Evolutionary conservation across 805 yeast species (phyloP).

Genomic region (Saccharomycopsis guyanensis): DNA sequence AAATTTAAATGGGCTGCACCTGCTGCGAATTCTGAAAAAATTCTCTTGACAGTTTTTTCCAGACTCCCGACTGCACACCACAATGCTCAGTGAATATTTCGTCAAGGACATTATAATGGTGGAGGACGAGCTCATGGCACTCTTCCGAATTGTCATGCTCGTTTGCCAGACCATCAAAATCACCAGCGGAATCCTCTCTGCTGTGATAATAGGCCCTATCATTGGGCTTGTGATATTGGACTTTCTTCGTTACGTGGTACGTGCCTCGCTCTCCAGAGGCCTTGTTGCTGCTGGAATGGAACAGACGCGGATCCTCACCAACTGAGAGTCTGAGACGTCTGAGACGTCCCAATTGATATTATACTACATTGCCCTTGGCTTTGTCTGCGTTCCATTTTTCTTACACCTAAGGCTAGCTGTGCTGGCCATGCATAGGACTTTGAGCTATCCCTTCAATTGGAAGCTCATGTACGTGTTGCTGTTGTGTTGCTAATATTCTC

Average conservation of each 20-base stretch:
- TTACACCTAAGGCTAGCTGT: no score
- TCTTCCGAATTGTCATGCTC: not conserved
- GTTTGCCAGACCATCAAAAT: constrained; percentile 5
- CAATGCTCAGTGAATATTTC: no score
- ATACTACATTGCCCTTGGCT: not conserved
- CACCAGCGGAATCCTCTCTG: constrained; percentile 14
- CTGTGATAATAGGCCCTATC: constrained; percentile 13
- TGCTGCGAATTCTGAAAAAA: no score
- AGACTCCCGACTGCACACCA: no score
- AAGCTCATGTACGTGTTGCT: no score
- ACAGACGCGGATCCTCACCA: not conserved
- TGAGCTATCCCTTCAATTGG: no score
- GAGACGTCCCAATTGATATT: no score
- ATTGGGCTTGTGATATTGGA: constrained; percentile 11
- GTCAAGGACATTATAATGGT: not conserved
- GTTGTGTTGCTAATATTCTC: not conserved
- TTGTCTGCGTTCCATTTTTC: not conserved
- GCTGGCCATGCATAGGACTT: no score
- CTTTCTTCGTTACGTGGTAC: constrained; percentile 6
- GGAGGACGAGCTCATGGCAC: not conserved
- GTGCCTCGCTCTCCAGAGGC: not conserved
- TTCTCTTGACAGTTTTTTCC: no score
- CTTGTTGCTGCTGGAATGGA: not conserved
- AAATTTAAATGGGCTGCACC: no score
- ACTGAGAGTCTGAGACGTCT: no score